Evolutionary conservation across 768 basidiomycete species (phyloP), one percentile per base, ranked within the genome.

Genomic region (Termitomyces sp.): DNA sequence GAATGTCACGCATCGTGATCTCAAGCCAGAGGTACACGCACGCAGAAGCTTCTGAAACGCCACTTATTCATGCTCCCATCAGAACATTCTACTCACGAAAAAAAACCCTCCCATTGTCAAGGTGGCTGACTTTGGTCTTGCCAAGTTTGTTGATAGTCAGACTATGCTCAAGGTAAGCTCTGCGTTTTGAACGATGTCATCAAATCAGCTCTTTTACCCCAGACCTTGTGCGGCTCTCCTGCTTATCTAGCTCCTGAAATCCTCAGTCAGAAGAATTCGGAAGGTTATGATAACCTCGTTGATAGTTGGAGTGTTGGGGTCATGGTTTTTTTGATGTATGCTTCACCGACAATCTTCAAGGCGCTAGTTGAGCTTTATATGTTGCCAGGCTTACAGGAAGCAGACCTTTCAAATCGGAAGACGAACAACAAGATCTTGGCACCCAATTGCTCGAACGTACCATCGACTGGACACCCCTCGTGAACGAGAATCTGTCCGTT

Each of bases 291-390:
- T 66, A 83, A 88, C 55, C 75, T 89, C 16, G 97, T 98, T 50
- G 97, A 99, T 69, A 93, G 91, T 62, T 99, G 95, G 95, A 94
- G 93, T 46, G 84, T 95, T 12, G 96, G 97, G 5, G 93, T 97
- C 26, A 97, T 98, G 50, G 83, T 97, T 2, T 98, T 89, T 67
- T 86, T 87, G 20, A 95, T 93, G 95, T 94, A 67, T 47, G 60
- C 30, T 7, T 50, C 16, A 14, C 7, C 13, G 5, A 53, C 35
- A 9, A 30, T 36, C 7, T 23, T 4, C 33, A 28, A 18, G 14
- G 53, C 36, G 33, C 13, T 36, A 52, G n/a, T 57, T 38, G 36
- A 55, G 54, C 32, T 50, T 16, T 1, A 33, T 43, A n/a, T 56
- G 9, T 28, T 18, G 16, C 32, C 10, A 92, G 90, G 90, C 71